A percentile compares a stretch with the other conserved stretches of the same genome.
phyloP scores from a whole-genome alignment of 345 rosid species.

The Salix udensis region DNA sequence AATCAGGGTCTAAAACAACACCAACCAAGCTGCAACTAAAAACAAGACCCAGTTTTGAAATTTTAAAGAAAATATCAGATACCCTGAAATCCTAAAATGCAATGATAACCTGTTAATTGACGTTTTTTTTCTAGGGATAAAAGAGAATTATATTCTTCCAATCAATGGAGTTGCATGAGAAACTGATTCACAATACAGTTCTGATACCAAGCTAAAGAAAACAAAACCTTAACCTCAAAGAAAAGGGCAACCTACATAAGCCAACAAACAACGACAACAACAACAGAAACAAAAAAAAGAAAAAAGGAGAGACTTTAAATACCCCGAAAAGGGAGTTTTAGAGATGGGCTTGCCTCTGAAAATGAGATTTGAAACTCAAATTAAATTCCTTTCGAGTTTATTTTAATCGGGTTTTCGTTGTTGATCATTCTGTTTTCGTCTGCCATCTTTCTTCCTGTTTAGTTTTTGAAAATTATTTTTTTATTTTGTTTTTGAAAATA shows the following conservation, averaged over 20 bases:
- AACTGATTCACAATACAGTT: neutral
- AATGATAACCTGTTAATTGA: neutral
- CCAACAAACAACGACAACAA: neutral
- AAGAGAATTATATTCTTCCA: neutral
- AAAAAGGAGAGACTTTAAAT: too few relatives aligned
- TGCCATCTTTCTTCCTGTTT: neutral
- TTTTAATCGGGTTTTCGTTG: neutral
- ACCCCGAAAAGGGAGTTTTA: neutral
- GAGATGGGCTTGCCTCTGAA: neutral
- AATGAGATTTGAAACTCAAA: neutral
- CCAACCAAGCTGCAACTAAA: neutral
- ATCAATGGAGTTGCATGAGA: neutral
- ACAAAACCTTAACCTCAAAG: neutral
- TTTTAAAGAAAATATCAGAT: neutral
- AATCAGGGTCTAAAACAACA: neutral
- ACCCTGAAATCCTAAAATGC: neutral
- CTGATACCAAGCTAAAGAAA: neutral
- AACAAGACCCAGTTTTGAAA: neutral
- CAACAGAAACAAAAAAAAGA: neutral
- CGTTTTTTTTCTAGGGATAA: neutral
- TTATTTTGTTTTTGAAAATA: neutral
- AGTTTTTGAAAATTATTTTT: neutral
- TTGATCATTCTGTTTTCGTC: neutral
- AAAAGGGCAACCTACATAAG: neutral
- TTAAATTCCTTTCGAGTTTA: neutral